A percentile compares a stretch with the other conserved stretches of the same genome.
Conservation (phyloP, 257 asterid genomes). For the Prunella vulgaris region DNA sequence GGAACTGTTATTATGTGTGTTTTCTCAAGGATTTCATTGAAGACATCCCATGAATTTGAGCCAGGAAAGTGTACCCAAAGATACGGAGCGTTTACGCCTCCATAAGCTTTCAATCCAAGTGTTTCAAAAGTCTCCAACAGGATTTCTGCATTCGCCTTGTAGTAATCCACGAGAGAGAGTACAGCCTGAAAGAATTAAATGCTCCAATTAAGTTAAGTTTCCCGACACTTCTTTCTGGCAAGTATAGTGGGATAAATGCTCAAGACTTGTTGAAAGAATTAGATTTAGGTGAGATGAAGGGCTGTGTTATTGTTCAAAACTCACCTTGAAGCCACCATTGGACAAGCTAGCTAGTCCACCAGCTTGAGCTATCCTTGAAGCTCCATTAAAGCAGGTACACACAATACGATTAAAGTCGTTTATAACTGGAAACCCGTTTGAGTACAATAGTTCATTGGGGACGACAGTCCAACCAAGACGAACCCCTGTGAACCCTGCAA, state of each 20-base stretch:
- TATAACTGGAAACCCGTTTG: constrained; percentile 74
- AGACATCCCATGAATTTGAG: constrained; percentile 75
- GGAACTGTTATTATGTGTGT: constrained; percentile 81
- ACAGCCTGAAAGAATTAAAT: constrained; percentile 37
- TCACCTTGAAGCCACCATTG: constrained; percentile 62
- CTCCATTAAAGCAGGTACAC: constrained; percentile 82
- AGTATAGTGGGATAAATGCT: not conserved
- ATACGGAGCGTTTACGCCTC: constrained; percentile 84
- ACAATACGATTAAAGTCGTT: constrained; percentile 68
- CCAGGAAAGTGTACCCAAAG: constrained; percentile 95
- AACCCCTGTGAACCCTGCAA: constrained; percentile 91
- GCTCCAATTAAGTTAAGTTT: not conserved
- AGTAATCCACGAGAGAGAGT: constrained; percentile 49
- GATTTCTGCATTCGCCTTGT: constrained; percentile 69
- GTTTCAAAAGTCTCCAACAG: constrained; percentile 63
- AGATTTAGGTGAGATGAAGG: not conserved
- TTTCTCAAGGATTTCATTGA: constrained; percentile 63
- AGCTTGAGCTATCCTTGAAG: constrained; percentile 83
- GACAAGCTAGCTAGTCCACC: constrained; percentile 83
- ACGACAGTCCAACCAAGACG: constrained; percentile 96
- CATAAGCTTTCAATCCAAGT: constrained; percentile 56
- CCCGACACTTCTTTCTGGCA: not conserved
- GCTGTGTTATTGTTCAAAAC: not conserved
- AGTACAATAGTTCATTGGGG: constrained; percentile 69
- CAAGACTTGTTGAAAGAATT: not conserved